Conservation (phyloP, 257 asterid genomes). For the Lavandula angustifolia region DNA sequence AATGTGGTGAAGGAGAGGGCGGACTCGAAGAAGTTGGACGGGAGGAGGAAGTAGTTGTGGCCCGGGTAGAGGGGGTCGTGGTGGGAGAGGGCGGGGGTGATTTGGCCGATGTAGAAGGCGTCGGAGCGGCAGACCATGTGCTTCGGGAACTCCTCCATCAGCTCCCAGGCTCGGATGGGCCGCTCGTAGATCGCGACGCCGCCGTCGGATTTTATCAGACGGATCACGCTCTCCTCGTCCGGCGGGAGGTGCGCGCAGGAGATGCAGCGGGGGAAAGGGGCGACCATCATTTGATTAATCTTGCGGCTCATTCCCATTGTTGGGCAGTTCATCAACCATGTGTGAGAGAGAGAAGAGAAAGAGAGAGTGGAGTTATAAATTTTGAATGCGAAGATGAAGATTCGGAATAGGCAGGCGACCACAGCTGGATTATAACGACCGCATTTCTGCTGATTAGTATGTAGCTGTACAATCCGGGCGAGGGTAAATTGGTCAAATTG, state of each 20-base stretch:
- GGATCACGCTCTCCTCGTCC: conserved; percentile 21
- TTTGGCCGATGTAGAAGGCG: conserved; percentile 56
- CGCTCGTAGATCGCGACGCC: conserved; percentile 44
- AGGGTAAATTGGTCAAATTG: not conserved
- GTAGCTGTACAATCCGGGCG: not conserved
- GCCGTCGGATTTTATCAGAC: conserved; percentile 45
- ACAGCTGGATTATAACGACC: conserved; percentile 27
- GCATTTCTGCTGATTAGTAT: not conserved
- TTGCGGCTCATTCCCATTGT: conserved; percentile 32
- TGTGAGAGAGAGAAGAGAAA: not conserved
- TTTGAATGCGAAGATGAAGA: conserved; percentile 7
- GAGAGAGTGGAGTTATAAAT: not conserved
- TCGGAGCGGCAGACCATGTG: conserved; percentile 61
- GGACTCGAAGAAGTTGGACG: conserved; percentile 48
- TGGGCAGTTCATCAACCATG: not conserved
- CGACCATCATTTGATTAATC: conserved; percentile 28
- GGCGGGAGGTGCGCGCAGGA: conserved; percentile 39
- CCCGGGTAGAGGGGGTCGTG: conserved; percentile 50
- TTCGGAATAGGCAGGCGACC: conserved; percentile 25
- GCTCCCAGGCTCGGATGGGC: conserved; percentile 40
- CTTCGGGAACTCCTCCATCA: conserved; percentile 53
- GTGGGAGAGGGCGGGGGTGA: conserved; percentile 44
- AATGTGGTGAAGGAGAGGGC: conserved; percentile 46
- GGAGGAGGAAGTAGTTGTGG: conserved; percentile 53
- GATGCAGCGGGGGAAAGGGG: conserved; percentile 44